Percentiles rank a stretch among this genome's conserved stretches.
These are phyloP conservation scores for Nannochloropsis gaditana DNA, from an alignment of 108 stramenopile genomes.

Conservation along the genomic window DNA sequence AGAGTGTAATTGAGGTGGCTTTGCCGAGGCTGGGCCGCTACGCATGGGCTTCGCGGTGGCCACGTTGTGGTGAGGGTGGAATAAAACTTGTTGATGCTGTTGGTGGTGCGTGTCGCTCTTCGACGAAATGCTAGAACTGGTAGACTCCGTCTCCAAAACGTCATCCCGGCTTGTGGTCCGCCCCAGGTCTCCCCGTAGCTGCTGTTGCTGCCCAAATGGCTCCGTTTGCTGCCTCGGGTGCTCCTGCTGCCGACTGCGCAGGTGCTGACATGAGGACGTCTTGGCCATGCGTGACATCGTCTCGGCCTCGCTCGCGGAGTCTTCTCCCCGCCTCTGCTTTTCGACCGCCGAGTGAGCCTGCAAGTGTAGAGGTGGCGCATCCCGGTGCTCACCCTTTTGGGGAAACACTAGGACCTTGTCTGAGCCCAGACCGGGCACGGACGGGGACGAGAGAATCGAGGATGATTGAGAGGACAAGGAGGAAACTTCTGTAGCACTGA, in stretches of 20 bases:
- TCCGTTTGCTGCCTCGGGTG: not conserved
- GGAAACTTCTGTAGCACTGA: not conserved
- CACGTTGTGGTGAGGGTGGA: too few relatives aligned
- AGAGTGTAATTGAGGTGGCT: too few relatives aligned
- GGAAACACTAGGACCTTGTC: too few relatives aligned
- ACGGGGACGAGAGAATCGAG: not conserved
- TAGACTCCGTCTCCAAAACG: not conserved
- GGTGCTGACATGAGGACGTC: not conserved
- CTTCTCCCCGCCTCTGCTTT: not conserved
- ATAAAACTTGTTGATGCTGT: not conserved
- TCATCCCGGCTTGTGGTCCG: not conserved
- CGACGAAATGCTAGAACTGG: not conserved
- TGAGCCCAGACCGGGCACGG: not conserved
- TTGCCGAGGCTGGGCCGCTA: too few relatives aligned
- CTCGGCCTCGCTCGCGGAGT: slow-evolving; percentile 10
- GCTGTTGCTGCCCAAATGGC: not conserved
- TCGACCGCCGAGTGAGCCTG: too few relatives aligned
- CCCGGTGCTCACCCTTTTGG: too few relatives aligned
- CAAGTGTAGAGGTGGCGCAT: too few relatives aligned
- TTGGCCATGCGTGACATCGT: not conserved
- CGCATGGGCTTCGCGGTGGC: too few relatives aligned
- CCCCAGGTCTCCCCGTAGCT: not conserved
- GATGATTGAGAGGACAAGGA: slow-evolving; percentile 8
- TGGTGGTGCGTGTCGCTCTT: not conserved
- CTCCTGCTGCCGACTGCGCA: not conserved